Evolutionary conservation across 495 filamentous ascomycete species (phyloP).

Genomic region (Neurospora sp.): DNA sequence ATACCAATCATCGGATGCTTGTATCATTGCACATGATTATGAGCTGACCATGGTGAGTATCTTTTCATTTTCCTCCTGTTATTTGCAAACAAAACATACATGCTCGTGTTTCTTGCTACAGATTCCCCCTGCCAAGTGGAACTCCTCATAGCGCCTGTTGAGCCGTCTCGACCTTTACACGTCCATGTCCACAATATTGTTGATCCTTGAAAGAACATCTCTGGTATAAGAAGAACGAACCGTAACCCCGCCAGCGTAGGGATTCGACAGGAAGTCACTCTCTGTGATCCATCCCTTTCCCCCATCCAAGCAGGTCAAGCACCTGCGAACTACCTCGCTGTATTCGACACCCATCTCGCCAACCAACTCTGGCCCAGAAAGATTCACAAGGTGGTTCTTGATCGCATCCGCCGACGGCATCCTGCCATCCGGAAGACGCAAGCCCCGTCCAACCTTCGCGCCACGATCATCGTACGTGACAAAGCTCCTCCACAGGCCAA

Average conservation of each 20-base stretch:
- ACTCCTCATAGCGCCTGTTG: neutral
- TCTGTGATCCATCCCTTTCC: neutral
- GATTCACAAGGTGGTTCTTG: neutral
- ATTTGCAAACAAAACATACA: neutral
- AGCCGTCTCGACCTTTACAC: neutral
- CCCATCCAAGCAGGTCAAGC: neutral
- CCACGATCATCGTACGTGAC: constrained; percentile 12
- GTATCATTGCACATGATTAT: too few relatives aligned
- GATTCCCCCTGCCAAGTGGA: neutral
- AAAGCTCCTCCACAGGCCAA: constrained; percentile 49
- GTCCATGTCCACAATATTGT: neutral
- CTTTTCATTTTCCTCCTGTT: neutral
- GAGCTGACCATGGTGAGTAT: neutral
- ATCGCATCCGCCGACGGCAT: neutral
- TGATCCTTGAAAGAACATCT: neutral
- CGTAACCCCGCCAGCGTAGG: neutral
- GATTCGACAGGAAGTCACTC: neutral
- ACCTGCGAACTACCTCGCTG: neutral
- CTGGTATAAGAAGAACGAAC: neutral
- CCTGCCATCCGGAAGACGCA: neutral
- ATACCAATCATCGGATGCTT: too few relatives aligned
- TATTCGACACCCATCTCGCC: neutral
- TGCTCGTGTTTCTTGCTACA: neutral
- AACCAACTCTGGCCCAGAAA: neutral
- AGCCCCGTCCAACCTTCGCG: neutral